A percentile compares a stretch with the other conserved stretches of the same genome.
These are phyloP conservation scores for Mollisiaceae sp. DNA, from an alignment of 2,329 filamentous ascomycete species.

Conservation along the genomic window DNA sequence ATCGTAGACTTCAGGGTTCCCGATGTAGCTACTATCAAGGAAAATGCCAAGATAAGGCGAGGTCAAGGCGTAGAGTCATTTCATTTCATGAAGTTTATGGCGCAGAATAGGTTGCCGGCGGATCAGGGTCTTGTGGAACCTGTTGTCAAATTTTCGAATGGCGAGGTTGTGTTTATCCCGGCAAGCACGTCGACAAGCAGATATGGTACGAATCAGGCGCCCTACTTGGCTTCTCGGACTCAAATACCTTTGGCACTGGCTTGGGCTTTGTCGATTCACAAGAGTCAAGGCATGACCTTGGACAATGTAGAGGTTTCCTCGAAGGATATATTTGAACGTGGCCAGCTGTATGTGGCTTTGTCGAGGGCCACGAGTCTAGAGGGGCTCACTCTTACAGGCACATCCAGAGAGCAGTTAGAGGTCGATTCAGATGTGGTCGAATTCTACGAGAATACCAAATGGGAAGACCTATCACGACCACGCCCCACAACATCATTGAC, in stretches of 20 bases:
- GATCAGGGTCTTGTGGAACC: conserved; percentile 21
- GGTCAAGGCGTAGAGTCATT: too few relatives aligned
- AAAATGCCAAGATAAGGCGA: too few relatives aligned
- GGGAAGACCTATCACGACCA: conserved; percentile 25
- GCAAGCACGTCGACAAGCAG: conserved; percentile 21
- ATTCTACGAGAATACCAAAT: conserved; percentile 36
- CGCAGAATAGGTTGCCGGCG: too few relatives aligned
- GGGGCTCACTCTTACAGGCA: conserved; percentile 37
- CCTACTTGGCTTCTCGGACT: conserved; percentile 35
- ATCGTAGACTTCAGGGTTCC: conserved; percentile 23
- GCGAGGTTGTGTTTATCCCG: conserved; percentile 18
- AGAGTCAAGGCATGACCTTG: conserved; percentile 87
- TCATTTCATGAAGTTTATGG: too few relatives aligned
- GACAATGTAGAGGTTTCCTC: conserved; percentile 36
- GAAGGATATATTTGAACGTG: conserved; percentile 37
- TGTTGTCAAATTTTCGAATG: conserved; percentile 35
- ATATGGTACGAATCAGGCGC: conserved; percentile 18
- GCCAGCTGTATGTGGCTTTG: conserved; percentile 39
- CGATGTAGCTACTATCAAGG: too few relatives aligned
- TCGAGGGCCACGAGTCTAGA: conserved; percentile 35
- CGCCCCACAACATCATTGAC: neutral
- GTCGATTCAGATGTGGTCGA: conserved; percentile 36
- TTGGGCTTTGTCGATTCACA: conserved; percentile 96
- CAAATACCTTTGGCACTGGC: conserved; percentile 82
- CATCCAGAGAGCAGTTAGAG: conserved; percentile 24